A percentile compares a stretch with the other conserved stretches of the same genome.
Evolutionary conservation across 495 filamentous ascomycete species (phyloP).

Genomic region (Podospora pseudoanserina): DNA sequence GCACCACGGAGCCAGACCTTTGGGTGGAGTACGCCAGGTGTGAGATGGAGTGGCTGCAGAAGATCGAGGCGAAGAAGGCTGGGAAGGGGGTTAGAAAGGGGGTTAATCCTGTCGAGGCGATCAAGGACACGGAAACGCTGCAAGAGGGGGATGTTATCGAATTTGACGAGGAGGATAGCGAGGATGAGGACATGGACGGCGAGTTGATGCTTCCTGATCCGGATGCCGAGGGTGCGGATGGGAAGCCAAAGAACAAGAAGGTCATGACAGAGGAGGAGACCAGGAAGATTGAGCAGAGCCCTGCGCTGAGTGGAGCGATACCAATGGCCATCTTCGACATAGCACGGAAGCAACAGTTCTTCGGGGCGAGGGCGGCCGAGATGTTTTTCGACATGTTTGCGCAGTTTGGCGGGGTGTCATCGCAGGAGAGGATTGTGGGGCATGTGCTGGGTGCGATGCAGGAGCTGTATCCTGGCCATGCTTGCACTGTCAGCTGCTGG

Average conservation of each 20-base stretch:
- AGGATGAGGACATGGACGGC: conserved; percentile 40
- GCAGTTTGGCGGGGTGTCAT: conserved; percentile 60
- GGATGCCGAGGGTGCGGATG: conserved; percentile 21
- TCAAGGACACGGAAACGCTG: conserved; percentile 36
- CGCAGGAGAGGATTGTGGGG: conserved; percentile 63
- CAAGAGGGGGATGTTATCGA: conserved; percentile 30
- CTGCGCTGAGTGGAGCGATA: conserved; percentile 83
- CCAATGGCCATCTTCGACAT: conserved; percentile 89
- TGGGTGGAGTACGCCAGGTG: conserved; percentile 90
- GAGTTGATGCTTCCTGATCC: conserved; percentile 45
- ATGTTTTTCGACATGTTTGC: conserved; percentile 78
- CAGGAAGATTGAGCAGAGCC: conserved; percentile 66
- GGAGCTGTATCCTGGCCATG: conserved; percentile 53
- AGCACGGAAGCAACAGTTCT: conserved; percentile 71
- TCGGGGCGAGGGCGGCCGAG: conserved; percentile 59
- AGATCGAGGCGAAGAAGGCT: conserved; percentile 68
- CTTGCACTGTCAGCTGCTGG: conserved; percentile 62
- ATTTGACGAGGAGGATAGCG: conserved; percentile 41
- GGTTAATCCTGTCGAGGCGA: conserved; percentile 37
- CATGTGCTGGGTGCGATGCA: conserved; percentile 68
- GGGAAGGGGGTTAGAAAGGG: conserved; percentile 52
- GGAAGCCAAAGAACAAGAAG: conserved; percentile 24
- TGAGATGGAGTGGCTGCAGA: conserved; percentile 86
- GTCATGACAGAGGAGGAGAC: conserved; percentile 56
- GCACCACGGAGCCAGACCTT: conserved; percentile 61